Percentiles rank a stretch among this genome's conserved stretches.
Evolutionary conservation across 768 basidiomycete species (phyloP).

Genomic region (Russula sp.): DNA sequence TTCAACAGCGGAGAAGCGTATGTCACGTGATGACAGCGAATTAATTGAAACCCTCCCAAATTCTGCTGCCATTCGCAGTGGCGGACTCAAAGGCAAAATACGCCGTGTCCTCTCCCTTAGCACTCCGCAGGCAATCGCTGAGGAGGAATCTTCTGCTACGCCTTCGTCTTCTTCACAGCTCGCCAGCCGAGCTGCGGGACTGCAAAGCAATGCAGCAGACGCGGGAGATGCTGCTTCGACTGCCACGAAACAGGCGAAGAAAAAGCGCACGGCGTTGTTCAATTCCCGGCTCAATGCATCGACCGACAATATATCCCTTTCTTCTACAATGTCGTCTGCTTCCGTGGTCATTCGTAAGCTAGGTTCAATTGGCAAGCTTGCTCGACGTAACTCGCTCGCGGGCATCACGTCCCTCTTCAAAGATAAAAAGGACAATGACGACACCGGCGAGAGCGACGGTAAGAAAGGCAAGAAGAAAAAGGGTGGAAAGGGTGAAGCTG

Average conservation of each 20-base stretch:
- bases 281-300: slow-evolving; percentile 84
- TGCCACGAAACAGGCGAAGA: slow-evolving; percentile 49
- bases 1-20: slow-evolving; percentile 65
- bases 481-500: slow-evolving; percentile 60
- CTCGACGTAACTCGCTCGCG: slow-evolving; percentile 82
- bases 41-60: slow-evolving; percentile 42
- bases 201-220: slow-evolving; percentile 35
- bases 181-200: slow-evolving; percentile 19
- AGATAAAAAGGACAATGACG: slow-evolving; percentile 64
- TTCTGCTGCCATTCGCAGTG: slow-evolving; percentile 48
- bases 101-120: slow-evolving; percentile 71
- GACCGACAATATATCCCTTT: slow-evolving; percentile 94
- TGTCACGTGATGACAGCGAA: slow-evolving; percentile 76
- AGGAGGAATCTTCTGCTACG: slow-evolving; percentile 47
- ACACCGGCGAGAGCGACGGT: slow-evolving; percentile 32
- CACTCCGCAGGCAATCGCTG: slow-evolving; percentile 53
- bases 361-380: slow-evolving; percentile 84
- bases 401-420: slow-evolving; percentile 94
- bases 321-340: slow-evolving; percentile 90
- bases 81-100: slow-evolving; percentile 74
- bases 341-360: slow-evolving; percentile 97
- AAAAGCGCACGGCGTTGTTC: slow-evolving; percentile 71
- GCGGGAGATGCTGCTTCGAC: slow-evolving; percentile 33
- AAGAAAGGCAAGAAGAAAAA: slow-evolving; percentile 53
- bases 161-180: slow-evolving; percentile 25